Base-by-base conservation (phyloP, 352 stramenopile genomes). In the Phytopythium delawarense region DNA sequence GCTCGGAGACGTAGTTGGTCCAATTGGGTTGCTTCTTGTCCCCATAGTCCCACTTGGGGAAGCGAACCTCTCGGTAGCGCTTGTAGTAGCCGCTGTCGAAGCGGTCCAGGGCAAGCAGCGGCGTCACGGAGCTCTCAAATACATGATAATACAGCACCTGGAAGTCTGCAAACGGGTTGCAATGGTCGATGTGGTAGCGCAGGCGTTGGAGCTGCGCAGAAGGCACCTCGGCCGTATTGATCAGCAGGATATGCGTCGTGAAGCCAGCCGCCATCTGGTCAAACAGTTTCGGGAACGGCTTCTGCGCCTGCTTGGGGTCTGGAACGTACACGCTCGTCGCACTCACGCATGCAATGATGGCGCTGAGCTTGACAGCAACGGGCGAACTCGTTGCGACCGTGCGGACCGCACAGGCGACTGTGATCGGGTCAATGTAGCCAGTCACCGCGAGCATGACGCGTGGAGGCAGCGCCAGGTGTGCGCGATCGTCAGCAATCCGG, bases 81-180 rank as follows among this genome's bases (percentile, higher is more conserved):
- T 72, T 71, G 65, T 86, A 87, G 58, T 91, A 82, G 1, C 56
- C 65, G 53, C 69, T 84, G 40, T 89, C 70, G 28, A 92, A 91
- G 12, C 71, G 75, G 52, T 91, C 78, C 0, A 86, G 50, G 1
- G 67, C 74, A 2, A 91, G 67, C 1, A 93, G 57, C 20, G 77
- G 60, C 23, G 79, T 79, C 15, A 91, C 61, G 2, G 75, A 72
- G 0, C 75, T 73, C 67, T 91, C 80, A 64, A 93, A 91, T 0
- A 88, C 76, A 18, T 85, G 72, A 0, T 75, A 76, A 1, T 79
- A 72, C 3, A 93, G 71, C 21, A 88, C 77, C 35, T 89, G 76
- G 9, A 91, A 73, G 55, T 92, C 82, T 0, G 79, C 79, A 32
- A 91, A 93, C 50, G 84, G 73, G 61, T 91, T 92, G 30, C 65